Evolutionary conservation across 2,329 filamentous ascomycete genomes (phyloP).

Genomic region (Tothia fuscella): DNA sequence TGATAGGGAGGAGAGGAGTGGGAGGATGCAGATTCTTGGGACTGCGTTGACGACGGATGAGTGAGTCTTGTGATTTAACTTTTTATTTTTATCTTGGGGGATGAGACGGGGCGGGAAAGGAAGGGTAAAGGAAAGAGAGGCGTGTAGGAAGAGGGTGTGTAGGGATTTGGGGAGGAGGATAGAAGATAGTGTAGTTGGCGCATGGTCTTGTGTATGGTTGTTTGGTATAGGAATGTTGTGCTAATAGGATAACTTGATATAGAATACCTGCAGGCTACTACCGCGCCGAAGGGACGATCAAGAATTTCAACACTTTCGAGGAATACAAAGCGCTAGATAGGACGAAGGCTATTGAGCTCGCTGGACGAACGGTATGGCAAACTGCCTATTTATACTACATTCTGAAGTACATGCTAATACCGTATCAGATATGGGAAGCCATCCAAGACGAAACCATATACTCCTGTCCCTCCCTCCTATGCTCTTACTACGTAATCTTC

Average conservation of each 20-base stretch:
- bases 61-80: conserved; percentile 36
- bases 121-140: too few relatives aligned
- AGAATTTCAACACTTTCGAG: conserved; percentile 92
- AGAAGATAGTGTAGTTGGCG: background rate
- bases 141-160: background rate
- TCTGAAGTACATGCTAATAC: conserved; percentile 10
- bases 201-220: too few relatives aligned
- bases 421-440: conserved; percentile 88
- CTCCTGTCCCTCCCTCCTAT: conserved; percentile 80
- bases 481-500: conserved; percentile 79
- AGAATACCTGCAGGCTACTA: conserved; percentile 48
- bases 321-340: conserved; percentile 83
- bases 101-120: too few relatives aligned
- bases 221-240: too few relatives aligned
- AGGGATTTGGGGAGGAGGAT: too few relatives aligned
- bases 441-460: conserved; percentile 96
- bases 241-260: conserved; percentile 1
- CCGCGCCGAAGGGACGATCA: conserved; percentile 85
- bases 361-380: conserved; percentile 62
- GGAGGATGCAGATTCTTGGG: conserved; percentile 80
- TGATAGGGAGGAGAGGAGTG: conserved; percentile 62
- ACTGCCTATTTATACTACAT: background rate
- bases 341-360: conserved; percentile 60
- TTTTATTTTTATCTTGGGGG: conserved; percentile 8
- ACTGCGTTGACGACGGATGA: conserved; percentile 73